Evolutionary conservation across 495 filamentous ascomycete genomes (phyloP).

Genomic region (Astrocystis sublimbata): DNA sequence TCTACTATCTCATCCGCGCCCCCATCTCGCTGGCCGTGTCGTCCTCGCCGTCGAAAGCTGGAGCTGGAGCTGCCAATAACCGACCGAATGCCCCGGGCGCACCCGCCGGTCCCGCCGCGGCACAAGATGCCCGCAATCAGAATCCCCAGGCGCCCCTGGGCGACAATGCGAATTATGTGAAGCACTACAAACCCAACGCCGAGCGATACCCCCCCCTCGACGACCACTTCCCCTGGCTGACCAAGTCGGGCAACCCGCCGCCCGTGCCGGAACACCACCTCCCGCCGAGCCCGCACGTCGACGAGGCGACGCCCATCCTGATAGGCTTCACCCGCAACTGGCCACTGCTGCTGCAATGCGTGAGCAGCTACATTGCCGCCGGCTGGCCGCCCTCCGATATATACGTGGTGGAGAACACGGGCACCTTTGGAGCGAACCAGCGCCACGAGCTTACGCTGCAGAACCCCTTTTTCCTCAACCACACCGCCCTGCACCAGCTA

Average conservation of each 20-base stretch:
- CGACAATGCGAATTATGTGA: slow-evolving; percentile 18
- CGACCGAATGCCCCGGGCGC: slow-evolving; percentile 7
- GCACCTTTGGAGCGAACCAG: slow-evolving; percentile 56
- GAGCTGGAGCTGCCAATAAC: slow-evolving; percentile 5
- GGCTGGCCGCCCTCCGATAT: slow-evolving; percentile 63
- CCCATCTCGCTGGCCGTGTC: slow-evolving; percentile 24
- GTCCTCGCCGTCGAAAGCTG: slow-evolving; percentile 5
- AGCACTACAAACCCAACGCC: slow-evolving; percentile 33
- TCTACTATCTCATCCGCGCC: slow-evolving; percentile 32
- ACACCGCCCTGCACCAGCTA: slow-evolving; percentile 51
- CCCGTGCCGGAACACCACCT: slow-evolving; percentile 38
- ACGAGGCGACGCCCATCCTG: slow-evolving; percentile 52
- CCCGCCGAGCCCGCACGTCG: slow-evolving; percentile 39
- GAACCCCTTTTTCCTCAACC: slow-evolving; percentile 64
- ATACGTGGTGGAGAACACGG: slow-evolving; percentile 63
- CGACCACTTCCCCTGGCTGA: slow-evolving; percentile 34
- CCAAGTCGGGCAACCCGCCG: slow-evolving; percentile 20
- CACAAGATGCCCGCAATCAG: slow-evolving; percentile 22
- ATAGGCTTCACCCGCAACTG: slow-evolving; percentile 63
- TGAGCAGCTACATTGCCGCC: slow-evolving; percentile 59
- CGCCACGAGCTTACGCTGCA: slow-evolving; percentile 51
- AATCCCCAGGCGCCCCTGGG: slow-evolving; percentile 24
- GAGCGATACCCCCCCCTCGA: slow-evolving; percentile 22
- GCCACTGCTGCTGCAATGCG: slow-evolving; percentile 57
- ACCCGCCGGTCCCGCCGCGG: slow-evolving; percentile 15